phyloP scores from a whole-genome alignment of 2,329 filamentous ascomycete genomes.

The Aspergillus tanneri region DNA sequence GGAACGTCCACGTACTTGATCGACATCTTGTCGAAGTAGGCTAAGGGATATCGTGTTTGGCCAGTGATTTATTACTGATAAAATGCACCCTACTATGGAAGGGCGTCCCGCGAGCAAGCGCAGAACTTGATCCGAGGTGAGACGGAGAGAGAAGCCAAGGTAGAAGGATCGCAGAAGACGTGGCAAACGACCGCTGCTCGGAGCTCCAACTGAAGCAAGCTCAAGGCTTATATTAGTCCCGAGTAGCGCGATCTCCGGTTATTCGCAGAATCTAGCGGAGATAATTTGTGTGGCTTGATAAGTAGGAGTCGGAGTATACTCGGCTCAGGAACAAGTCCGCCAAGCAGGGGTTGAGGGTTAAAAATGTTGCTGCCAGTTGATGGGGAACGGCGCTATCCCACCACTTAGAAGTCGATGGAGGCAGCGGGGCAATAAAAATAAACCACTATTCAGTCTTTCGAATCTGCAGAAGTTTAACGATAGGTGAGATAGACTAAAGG shows the following conservation, averaged over 20 bases:
- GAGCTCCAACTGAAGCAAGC: background rate
- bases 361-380: too few species aligned
- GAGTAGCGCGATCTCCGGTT: too few species aligned
- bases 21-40: slow-evolving; percentile 34
- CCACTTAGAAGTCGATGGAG: too few species aligned
- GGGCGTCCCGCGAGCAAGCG: background rate
- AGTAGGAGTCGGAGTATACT: background rate
- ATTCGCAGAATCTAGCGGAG: too few species aligned
- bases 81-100: background rate
- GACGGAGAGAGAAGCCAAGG: background rate
- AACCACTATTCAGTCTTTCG: too few species aligned
- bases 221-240: too few species aligned
- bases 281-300: background rate
- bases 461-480: too few species aligned
- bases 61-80: background rate
- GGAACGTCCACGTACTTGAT: slow-evolving; percentile 39
- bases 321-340: background rate
- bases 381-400: too few species aligned
- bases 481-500: too few species aligned
- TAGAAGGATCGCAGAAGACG: background rate
- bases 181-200: background rate
- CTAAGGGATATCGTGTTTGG: background rate
- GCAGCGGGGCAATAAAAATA: too few species aligned
- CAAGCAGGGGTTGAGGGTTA: background rate
- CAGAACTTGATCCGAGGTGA: background rate